Percentiles rank a stretch among this genome's conserved stretches.
These are phyloP conservation scores for Asterionellopsis glacialis DNA, from an alignment of 108 stramenopile genomes.

Conservation along the genomic window DNA sequence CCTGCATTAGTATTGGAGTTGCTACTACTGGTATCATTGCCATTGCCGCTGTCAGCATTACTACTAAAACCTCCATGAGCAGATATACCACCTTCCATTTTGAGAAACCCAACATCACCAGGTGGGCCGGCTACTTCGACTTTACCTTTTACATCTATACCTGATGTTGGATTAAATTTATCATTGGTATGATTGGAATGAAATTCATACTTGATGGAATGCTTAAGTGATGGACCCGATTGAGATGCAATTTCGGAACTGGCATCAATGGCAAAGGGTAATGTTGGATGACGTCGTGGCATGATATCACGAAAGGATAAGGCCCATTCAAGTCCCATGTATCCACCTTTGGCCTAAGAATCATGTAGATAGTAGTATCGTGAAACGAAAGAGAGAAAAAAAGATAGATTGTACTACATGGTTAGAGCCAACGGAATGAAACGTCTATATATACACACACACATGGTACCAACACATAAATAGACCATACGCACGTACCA, in stretches of 20 bases:
- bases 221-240: conserved; percentile 51
- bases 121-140: conserved; percentile 73
- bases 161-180: conserved; percentile 52
- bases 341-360: conserved; percentile 21
- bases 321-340: conserved; percentile 67
- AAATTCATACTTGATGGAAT: conserved; percentile 54
- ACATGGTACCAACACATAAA: background rate
- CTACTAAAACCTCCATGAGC: conserved; percentile 42
- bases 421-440: no score
- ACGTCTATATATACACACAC: background rate
- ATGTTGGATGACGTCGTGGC: conserved; percentile 52
- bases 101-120: conserved; percentile 72
- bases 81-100: conserved; percentile 47
- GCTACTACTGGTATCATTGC: background rate
- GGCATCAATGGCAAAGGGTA: conserved; percentile 66
- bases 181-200: conserved; percentile 57
- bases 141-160: conserved; percentile 43
- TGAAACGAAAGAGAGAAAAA: no score
- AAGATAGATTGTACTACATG: no score
- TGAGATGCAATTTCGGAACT: conserved; percentile 60
- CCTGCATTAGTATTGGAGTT: conserved; percentile 6
- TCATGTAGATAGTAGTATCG: conserved; percentile 4
- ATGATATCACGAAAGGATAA: conserved; percentile 53
- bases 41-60: background rate
- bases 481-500: background rate